Base-by-base conservation (phyloP, 768 basidiomycete genomes). In the Filobasidium floriforme region DNA sequence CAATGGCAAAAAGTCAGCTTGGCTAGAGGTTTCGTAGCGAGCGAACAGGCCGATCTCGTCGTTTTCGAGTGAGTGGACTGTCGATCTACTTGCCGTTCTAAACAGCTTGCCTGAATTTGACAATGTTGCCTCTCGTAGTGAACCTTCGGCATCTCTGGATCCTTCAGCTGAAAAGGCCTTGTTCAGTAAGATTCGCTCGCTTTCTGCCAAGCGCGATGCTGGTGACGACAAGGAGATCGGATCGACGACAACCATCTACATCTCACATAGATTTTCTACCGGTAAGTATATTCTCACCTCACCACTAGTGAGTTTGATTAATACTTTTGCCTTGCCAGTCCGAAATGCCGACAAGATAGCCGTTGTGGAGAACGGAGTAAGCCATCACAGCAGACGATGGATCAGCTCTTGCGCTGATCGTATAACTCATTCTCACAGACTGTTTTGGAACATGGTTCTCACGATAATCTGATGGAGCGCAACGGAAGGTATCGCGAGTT, bases 1-100 rank as follows among this genome's bases (percentile, higher is more conserved):
- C 89, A 92, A 61, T 75, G 74, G 74, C 74, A 73, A 59, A 63
- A 72, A 26, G 12, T 93, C 65, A 90, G 91, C 19, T 83, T 92
- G 59, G 88, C 90, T 57, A 84, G 91, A 59, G 88, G 89, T 18
- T 92, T 92, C 73, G 89, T 92, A 88, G 82, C 90, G 67, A 87
- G 88, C n/a, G 59, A 83, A 81, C 72, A 85, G 84, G 73, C 88
- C 85, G 89, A 92, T 77, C 79, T 92, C 15, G 80, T 92, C 40
- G 78, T 92, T 49, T 88, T 92, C 73, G 91, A 93, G 72, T 71
- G 61, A 67, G 71, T 54, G 12, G 52, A 11, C 26, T 54, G 10
- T 9, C 52, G 26, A 54, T 41, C 11, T 51, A 4, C 15, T 5
- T 22, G 5, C 3, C 26, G 18, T 32, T 24, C 2, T n/a, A 37